phyloP scores from a whole-genome alignment of 1,284 basidiomycete species.

The Caloboletus firmus region DNA sequence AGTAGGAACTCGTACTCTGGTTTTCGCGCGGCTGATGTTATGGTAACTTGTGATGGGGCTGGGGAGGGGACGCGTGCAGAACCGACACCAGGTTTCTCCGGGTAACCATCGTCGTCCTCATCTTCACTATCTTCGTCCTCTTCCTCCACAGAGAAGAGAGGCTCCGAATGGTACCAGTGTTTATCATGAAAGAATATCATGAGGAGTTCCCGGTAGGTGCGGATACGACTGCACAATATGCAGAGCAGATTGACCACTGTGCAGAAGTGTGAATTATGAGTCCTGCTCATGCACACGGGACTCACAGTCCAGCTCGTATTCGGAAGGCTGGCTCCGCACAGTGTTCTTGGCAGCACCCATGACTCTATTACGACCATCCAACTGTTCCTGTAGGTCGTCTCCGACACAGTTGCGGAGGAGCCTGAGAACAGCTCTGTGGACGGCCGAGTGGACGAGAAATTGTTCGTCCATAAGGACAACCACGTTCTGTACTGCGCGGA shows the following conservation, averaged over 20 bases:
- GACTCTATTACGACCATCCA: conserved; percentile 71
- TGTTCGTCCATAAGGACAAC: conserved; percentile 87
- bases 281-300: conserved; percentile 12
- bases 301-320: conserved; percentile 84
- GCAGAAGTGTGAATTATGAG: conserved; percentile 4
- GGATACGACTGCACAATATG: conserved; percentile 87
- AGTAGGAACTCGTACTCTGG: conserved; percentile 92
- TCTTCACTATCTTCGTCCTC: conserved; percentile 56
- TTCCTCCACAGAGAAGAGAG: conserved; percentile 67
- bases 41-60: conserved; percentile 57
- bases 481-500: conserved; percentile 83
- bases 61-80: conserved; percentile 49
- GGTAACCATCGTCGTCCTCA: conserved; percentile 43
- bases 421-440: conserved; percentile 85
- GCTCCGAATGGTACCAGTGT: conserved; percentile 74
- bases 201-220: conserved; percentile 85
- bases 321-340: conserved; percentile 68
- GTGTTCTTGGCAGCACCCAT: conserved; percentile 81
- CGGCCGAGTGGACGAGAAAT: conserved; percentile 87
- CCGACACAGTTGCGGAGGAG: conserved; percentile 88
- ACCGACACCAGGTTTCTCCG: conserved; percentile 21
- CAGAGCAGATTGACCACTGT: conserved; percentile 88
- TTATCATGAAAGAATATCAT: conserved; percentile 97
- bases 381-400: conserved; percentile 83
- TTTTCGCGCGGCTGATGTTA: conserved; percentile 60